Conservation (phyloP, 2,329 filamentous ascomycete species). For the Ophiocordyceps sinensis region DNA sequence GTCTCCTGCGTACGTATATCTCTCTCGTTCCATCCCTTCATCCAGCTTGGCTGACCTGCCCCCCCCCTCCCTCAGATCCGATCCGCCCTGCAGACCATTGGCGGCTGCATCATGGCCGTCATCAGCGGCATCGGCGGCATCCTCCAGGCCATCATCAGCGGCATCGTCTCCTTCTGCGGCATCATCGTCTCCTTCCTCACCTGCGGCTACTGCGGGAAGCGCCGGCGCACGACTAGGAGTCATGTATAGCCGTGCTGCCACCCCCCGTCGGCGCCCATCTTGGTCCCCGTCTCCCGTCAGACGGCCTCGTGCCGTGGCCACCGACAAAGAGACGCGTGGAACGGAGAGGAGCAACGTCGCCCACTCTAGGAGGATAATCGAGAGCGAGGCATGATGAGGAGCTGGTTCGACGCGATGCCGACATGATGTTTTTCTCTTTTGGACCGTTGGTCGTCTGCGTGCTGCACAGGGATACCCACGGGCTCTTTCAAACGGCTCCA, state of each 20-base stretch:
- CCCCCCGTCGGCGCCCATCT: no score
- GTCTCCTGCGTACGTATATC: slow-evolving; percentile 59
- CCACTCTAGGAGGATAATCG: neutral
- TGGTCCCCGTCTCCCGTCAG: neutral
- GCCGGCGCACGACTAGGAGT: slow-evolving; percentile 8
- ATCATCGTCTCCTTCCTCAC: slow-evolving; percentile 54
- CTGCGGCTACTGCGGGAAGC: slow-evolving; percentile 27
- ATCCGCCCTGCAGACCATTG: slow-evolving; percentile 48
- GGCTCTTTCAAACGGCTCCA: neutral
- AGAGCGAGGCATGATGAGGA: neutral
- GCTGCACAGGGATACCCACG: slow-evolving; percentile 1
- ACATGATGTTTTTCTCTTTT: neutral
- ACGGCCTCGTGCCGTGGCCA: neutral
- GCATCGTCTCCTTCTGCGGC: slow-evolving; percentile 48
- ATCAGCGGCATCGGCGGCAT: slow-evolving; percentile 52
- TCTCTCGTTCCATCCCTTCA: neutral
- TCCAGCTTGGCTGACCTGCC: slow-evolving; percentile 6
- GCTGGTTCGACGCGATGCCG: neutral
- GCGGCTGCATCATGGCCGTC: slow-evolving; percentile 51
- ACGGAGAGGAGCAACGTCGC: neutral
- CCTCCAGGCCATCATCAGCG: slow-evolving; percentile 52
- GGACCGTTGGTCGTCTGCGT: neutral
- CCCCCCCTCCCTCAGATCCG: slow-evolving; percentile 29
- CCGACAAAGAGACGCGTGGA: neutral
- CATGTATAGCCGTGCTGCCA: slow-evolving; percentile 5